These are phyloP conservation scores for Fusarium mundagurra DNA, from an alignment of 2,329 filamentous ascomycete species.

Conservation along the genomic window DNA sequence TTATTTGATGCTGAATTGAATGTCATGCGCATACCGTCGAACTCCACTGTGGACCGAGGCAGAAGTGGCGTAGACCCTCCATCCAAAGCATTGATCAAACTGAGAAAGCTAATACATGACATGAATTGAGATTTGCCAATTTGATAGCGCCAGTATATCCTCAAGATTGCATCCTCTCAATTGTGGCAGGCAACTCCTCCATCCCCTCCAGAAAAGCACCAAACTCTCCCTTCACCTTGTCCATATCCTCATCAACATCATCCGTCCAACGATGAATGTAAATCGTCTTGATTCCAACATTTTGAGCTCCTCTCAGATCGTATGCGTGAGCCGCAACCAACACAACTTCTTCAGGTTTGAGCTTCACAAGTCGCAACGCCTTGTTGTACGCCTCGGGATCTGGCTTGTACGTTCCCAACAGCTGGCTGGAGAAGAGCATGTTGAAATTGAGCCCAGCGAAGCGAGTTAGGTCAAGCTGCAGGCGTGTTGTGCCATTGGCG, in stretches of 20 bases:
- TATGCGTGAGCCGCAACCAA: conserved; percentile 66
- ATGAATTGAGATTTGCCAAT: background rate
- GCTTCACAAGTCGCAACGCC: conserved; percentile 55
- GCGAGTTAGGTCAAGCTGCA: conserved; percentile 62
- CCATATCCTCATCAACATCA: conserved; percentile 55
- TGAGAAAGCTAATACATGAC: background rate
- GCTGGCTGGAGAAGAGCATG: conserved; percentile 62
- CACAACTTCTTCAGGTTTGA: conserved; percentile 57
- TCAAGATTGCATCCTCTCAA: conserved; percentile 2
- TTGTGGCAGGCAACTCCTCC: conserved; percentile 17
- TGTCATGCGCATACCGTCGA: background rate
- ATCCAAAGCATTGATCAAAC: background rate
- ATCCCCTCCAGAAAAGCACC: conserved; percentile 29
- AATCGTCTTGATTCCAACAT: conserved; percentile 59
- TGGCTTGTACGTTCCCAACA: conserved; percentile 61
- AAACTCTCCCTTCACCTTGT: conserved; percentile 22
- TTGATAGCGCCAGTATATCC: accelerated
- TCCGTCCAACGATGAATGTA: conserved; percentile 65
- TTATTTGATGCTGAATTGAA: background rate
- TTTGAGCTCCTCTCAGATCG: conserved; percentile 60
- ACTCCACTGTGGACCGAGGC: background rate
- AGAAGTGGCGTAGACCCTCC: background rate
- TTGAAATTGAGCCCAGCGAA: conserved; percentile 60
- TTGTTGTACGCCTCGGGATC: conserved; percentile 57
- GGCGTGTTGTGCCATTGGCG: conserved; percentile 64